Evolutionary conservation across 2,329 filamentous ascomycete species (phyloP), one percentile per base, ranked within the genome.

Genomic region (Raffaelea albimanens): DNA sequence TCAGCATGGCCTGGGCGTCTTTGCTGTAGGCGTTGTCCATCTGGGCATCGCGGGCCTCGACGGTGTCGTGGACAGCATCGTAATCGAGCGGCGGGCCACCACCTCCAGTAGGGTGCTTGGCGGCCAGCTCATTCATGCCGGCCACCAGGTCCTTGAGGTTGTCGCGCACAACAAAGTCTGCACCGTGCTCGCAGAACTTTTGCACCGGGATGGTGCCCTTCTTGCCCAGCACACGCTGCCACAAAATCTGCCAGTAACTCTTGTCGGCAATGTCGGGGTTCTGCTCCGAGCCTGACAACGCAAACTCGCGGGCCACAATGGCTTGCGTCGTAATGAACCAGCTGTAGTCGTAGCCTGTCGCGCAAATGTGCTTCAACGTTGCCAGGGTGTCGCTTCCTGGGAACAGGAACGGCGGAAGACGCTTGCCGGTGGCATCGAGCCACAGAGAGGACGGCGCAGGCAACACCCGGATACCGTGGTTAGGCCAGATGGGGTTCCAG

Each of bases 281-380:
- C 63, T 82, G 78, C 61, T 82, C 78, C 0, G 76, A 80, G 9
- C 78, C 78, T 0, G 78, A 82, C 1, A 82, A 69, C 13, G 73
- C 76, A 49, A 82, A 81, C 59, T 82, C 78, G 19, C 72, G 68
- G n/a, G 74, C 73, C 42, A 81, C 73, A 55, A 82, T 81, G 57
- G 62, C 63, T 51, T 75, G 73, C 58, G 77, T 69, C 2, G 78
- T 67, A 47, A 82, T 69, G 62, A 82, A 82, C 78, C 78, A 82
- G 2, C 72, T 73, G 63, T 82, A 82, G 58, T 80, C 76, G 61
- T 79, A 73, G 1, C 78, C 78, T 0, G 78, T 81, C 53, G 59
- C 62, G 65, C 76, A 78, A 51, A 82, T 81, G 56, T 80, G 62
- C 61, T 73, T 72, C 16, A 82, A 67, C 2, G 78, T 81, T 0